These are phyloP conservation scores for Penicillium cataractarum DNA, from an alignment of 495 filamentous ascomycete species.

Conservation along the genomic window DNA sequence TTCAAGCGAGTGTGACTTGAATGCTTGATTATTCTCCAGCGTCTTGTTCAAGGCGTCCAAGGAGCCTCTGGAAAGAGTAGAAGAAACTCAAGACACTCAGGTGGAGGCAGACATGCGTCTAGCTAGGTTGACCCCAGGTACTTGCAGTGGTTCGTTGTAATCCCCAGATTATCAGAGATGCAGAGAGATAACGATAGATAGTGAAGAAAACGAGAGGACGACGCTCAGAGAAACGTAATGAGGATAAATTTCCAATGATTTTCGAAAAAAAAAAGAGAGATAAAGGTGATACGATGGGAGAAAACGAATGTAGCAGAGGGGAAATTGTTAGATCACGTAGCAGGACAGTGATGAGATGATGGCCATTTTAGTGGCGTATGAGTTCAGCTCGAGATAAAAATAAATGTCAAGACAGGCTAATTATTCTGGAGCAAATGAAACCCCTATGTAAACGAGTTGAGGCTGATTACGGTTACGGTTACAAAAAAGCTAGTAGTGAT, in stretches of 20 bases:
- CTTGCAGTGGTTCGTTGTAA: not conserved
- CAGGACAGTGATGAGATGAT: slow-evolving; percentile 5
- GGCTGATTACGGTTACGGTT: slow-evolving; percentile 11
- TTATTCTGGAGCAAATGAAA: slow-evolving; percentile 12
- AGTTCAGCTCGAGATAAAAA: slow-evolving; percentile 10
- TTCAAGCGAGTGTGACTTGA: slow-evolving; percentile 3
- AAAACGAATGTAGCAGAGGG: slow-evolving; percentile 6
- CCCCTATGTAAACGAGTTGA: slow-evolving; percentile 8
- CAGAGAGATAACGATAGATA: slow-evolving; percentile 11
- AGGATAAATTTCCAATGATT: slow-evolving; percentile 5
- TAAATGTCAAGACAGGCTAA: slow-evolving; percentile 7
- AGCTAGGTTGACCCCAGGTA: not conserved
- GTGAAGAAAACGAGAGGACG: slow-evolving; percentile 22
- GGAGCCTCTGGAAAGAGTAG: slow-evolving; percentile 5
- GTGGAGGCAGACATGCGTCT: not conserved
- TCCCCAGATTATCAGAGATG: not conserved
- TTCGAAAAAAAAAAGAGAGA: slow-evolving; percentile 2
- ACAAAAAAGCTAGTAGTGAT: slow-evolving; percentile 12
- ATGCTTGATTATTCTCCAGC: slow-evolving; percentile 2
- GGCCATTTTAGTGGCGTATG: slow-evolving; percentile 13
- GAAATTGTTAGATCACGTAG: slow-evolving; percentile 18
- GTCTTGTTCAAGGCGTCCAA: not conserved
- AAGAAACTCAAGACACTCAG: slow-evolving; percentile 1
- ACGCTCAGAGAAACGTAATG: slow-evolving; percentile 9
- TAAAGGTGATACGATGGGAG: slow-evolving; percentile 7